Conservation (phyloP, 164 flowering plant species). For the Vitis rupestris region DNA sequence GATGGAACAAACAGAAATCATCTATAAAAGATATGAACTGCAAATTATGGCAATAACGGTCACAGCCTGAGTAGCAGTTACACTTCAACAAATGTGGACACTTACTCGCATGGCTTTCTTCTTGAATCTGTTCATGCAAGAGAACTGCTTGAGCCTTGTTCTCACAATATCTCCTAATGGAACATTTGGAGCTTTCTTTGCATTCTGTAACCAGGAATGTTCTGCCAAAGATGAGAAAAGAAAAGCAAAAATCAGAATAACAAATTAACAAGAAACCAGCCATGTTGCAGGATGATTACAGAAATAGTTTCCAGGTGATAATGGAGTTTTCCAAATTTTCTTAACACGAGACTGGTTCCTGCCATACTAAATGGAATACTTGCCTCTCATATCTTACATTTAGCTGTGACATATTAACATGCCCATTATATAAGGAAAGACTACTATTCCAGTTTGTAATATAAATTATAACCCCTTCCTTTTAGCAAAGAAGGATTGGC, state of each 20-base stretch:
- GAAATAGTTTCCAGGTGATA: not conserved
- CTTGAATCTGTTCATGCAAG: constrained; percentile 93
- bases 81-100: constrained; percentile 4
- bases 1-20: constrained; percentile 10
- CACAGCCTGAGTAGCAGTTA: not conserved
- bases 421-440: too few relatives aligned
- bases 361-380: too few relatives aligned
- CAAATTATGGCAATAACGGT: not conserved
- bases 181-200: constrained; percentile 96
- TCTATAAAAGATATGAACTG: not conserved
- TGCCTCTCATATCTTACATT: too few relatives aligned
- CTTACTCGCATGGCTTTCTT: constrained; percentile 93
- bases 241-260: not conserved
- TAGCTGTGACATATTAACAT: too few relatives aligned
- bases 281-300: not conserved
- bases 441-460: too few relatives aligned
- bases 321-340: not conserved
- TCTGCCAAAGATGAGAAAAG: constrained; percentile 37
- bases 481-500: too few relatives aligned
- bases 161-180: constrained; percentile 97
- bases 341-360: too few relatives aligned
- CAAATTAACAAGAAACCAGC: not conserved
- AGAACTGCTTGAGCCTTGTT: constrained; percentile 93
- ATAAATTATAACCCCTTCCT: too few relatives aligned
- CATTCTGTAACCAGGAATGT: constrained; percentile 93